Percentiles rank a stretch among this genome's conserved stretches.
These are phyloP conservation scores for Penicillium capsulatum DNA, from an alignment of 2,329 filamentous ascomycete genomes.

Conservation along the genomic window DNA sequence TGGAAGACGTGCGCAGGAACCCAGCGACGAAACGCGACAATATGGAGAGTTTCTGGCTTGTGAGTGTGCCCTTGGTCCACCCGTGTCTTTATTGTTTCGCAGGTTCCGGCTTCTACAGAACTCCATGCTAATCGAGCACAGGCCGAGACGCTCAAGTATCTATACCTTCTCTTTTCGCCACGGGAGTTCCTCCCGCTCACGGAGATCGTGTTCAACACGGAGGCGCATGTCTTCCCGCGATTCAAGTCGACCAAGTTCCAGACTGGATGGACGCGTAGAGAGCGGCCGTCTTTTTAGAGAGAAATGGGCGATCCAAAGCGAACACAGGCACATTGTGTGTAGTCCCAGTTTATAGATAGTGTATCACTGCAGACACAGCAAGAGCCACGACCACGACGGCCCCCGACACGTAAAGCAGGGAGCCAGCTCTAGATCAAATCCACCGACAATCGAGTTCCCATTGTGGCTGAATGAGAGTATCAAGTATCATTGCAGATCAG, in stretches of 20 bases:
- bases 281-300: background rate
- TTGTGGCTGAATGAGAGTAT: background rate
- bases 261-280: conserved; percentile 5
- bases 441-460: background rate
- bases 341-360: too few species aligned
- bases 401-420: too few species aligned
- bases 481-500: background rate
- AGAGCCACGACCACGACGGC: too few species aligned
- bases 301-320: too few species aligned
- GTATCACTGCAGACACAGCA: too few species aligned
- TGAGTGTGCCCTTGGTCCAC: conserved; percentile 1
- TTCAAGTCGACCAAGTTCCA: conserved; percentile 4
- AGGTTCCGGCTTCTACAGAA: background rate
- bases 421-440: too few species aligned
- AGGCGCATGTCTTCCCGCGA: conserved; percentile 59
- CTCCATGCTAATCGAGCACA: background rate
- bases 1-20: conserved; percentile 66
- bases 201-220: conserved; percentile 85
- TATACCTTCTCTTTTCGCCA: conserved; percentile 84
- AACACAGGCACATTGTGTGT: too few species aligned
- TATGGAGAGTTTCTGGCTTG: conserved; percentile 98
- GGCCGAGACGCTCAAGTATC: conserved; percentile 87
- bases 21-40: conserved; percentile 71
- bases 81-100: background rate
- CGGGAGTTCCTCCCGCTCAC: conserved; percentile 74